Conservation (phyloP, 2,329 filamentous ascomycete genomes). For the Podosphaera aphanis region DNA sequence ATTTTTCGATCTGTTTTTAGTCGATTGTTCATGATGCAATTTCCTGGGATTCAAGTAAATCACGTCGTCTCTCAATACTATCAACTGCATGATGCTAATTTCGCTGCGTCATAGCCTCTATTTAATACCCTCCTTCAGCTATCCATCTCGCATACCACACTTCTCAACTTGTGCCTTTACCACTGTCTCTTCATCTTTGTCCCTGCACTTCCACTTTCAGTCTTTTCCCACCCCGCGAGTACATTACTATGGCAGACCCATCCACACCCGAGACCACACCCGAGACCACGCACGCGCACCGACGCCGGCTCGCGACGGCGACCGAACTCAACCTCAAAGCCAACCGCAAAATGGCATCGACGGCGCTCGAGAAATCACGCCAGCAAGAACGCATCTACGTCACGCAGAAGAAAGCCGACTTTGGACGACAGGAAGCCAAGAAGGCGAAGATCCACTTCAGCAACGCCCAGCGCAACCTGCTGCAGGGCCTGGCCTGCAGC, state of each 20-base stretch:
- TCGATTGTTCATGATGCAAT: no score
- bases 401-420: constrained; percentile 8
- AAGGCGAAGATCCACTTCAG: constrained; percentile 9
- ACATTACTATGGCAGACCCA: not conserved
- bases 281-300: not conserved
- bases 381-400: constrained; percentile 10
- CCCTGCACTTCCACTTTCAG: no score
- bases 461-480: constrained; percentile 3
- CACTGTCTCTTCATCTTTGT: no score
- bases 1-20: no score
- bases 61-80: no score
- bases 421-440: constrained; percentile 5
- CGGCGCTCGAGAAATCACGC: constrained; percentile 8
- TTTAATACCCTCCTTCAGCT: no score
- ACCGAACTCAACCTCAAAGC: constrained; percentile 8
- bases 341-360: constrained; percentile 8
- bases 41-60: no score
- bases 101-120: no score
- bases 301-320: constrained; percentile 4
- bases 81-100: no score
- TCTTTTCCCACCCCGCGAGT: no score
- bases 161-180: no score
- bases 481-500: constrained; percentile 2
- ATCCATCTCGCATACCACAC: no score
- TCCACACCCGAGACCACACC: not conserved